These are phyloP conservation scores for Acmispon strigosus DNA, from an alignment of 306 rosid species.

Conservation along the genomic window DNA sequence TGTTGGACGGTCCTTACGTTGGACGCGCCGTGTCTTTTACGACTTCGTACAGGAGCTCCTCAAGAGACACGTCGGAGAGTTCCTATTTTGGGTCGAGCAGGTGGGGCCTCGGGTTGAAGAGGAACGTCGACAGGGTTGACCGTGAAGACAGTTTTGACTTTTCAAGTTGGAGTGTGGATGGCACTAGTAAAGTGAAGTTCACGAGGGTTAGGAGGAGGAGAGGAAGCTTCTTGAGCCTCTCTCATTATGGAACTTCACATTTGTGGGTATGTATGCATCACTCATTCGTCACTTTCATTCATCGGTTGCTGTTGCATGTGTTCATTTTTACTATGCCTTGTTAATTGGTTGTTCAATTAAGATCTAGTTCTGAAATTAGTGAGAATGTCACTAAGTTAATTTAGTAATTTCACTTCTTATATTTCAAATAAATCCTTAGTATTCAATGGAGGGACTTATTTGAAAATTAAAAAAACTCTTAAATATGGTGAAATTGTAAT, in stretches of 20 bases:
- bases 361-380: too few species aligned
- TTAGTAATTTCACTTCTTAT: too few species aligned
- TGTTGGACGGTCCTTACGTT: slow-evolving; percentile 58
- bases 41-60: slow-evolving; percentile 25
- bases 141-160: slow-evolving; percentile 37
- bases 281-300: not conserved
- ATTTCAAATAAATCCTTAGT: too few species aligned
- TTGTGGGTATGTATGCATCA: slow-evolving; percentile 45
- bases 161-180: slow-evolving; percentile 6
- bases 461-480: too few species aligned
- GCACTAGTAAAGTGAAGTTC: slow-evolving; percentile 33
- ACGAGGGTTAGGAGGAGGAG: slow-evolving; percentile 41
- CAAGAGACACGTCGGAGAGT: not conserved
- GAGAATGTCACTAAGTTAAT: too few species aligned
- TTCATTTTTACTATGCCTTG: too few species aligned
- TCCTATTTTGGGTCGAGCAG: slow-evolving; percentile 44
- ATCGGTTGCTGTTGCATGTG: too few species aligned
- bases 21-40: slow-evolving; percentile 49
- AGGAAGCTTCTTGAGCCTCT: slow-evolving; percentile 32
- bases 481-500: too few species aligned
- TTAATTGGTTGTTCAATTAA: too few species aligned
- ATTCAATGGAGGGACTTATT: too few species aligned
- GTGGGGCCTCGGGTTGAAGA: too few species aligned
- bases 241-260: slow-evolving; percentile 32
- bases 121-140: slow-evolving; percentile 22